Evolutionary conservation across 306 rosid genomes (phyloP), one percentile per base, ranked within the genome.

Genomic region (Inga leiocalycina): DNA sequence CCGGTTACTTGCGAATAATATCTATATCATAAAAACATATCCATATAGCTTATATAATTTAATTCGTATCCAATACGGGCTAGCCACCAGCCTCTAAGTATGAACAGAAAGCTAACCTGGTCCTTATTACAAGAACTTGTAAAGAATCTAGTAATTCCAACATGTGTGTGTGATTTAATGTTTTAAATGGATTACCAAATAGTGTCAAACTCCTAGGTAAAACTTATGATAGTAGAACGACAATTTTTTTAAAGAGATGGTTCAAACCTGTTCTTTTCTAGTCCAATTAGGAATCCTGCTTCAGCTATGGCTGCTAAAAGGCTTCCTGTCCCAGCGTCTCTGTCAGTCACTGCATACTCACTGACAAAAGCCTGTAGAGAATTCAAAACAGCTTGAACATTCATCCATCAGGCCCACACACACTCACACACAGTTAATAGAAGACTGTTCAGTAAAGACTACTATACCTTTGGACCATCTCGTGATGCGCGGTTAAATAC

Each of bases 211-310:
- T 41, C 54, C 71, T 34, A 66, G 11, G 43, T 43, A 20, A 39
- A n/a, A 70, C 19, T 70, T n/a, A 41, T 0, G 44, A 43, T 44
- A 43, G 19, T n/a, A 71, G 35, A 71, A 77, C 6, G 35, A 87
- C 64, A 69, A 12, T 44, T 12, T 35, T 51, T 32, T 45, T 59
- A 39, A 48, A 77, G 75, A 85, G 59, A 72, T 45, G 39, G 5
- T 6, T 10, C 71, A 69, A 78, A 91, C 95, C 95, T 91, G 89
- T 91, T 91, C 77, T 77, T 90, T 78, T 96, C 99, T 11, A 96
- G 81, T 44, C 99, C 98, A 77, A 96, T 88, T 69, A 96, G 97
- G 84, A 94, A 96, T 27, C 85, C 98, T 12, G 98, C 99, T 88
- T 96, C 99, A 19, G 87, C 97, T 61, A 94, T 73, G 83, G 92